phyloP scores from a whole-genome alignment of 345 rosid species.

The Kandelia obovata region DNA sequence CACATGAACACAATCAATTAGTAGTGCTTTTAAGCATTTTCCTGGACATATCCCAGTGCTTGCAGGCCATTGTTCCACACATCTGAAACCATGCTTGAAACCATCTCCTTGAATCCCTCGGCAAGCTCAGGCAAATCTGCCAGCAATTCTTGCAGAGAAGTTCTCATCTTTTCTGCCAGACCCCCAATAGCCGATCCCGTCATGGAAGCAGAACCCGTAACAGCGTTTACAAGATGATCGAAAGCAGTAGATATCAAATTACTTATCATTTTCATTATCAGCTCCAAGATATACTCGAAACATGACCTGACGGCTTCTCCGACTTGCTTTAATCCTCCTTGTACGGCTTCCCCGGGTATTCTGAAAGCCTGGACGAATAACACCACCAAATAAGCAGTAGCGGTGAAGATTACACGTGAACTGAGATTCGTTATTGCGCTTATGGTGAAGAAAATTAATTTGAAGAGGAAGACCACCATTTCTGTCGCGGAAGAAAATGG shows the following conservation, averaged over 20 bases:
- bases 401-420: conserved; percentile 25
- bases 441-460: conserved; percentile 23
- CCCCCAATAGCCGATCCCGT: conserved; percentile 22
- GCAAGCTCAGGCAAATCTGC: conserved; percentile 32
- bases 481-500: not conserved
- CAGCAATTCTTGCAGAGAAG: conserved; percentile 30
- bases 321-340: conserved; percentile 25
- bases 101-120: conserved; percentile 31
- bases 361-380: conserved; percentile 32
- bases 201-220: conserved; percentile 16
- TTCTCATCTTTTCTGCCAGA: conserved; percentile 27
- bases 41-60: conserved; percentile 33
- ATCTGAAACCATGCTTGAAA: conserved; percentile 22
- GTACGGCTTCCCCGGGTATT: conserved; percentile 30
- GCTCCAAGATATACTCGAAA: conserved; percentile 18
- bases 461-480: conserved; percentile 31
- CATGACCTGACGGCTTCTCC: conserved; percentile 29
- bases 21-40: conserved; percentile 22
- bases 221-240: conserved; percentile 24
- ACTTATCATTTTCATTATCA: conserved; percentile 18
- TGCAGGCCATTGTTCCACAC: conserved; percentile 34
- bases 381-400: conserved; percentile 22
- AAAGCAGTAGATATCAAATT: conserved; percentile 25
- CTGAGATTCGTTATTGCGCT: conserved; percentile 19
- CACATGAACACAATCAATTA: not conserved